These are phyloP conservation scores for Penicillium sp. DNA, from an alignment of 2,329 filamentous ascomycete genomes.

Conservation along the genomic window DNA sequence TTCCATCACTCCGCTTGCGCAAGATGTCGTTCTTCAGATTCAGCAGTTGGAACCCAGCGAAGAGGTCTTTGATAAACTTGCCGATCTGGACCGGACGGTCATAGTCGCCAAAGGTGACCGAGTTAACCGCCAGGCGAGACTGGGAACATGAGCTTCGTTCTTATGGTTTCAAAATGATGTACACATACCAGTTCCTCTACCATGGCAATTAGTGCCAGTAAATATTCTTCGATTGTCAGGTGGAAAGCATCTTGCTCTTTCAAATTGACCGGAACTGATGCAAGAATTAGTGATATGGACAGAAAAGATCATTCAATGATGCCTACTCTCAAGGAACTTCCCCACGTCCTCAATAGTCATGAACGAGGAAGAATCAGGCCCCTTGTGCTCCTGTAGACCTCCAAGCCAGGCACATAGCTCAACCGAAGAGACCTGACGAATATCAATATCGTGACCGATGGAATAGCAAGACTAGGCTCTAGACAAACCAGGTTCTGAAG, in stretches of 20 bases:
- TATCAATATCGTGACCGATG: slow-evolving; percentile 1
- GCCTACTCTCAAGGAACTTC: slow-evolving; percentile 64
- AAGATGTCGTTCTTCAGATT: slow-evolving; percentile 95
- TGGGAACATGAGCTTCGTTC: slow-evolving; percentile 20
- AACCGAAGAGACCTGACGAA: slow-evolving; percentile 49
- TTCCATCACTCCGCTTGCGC: slow-evolving; percentile 78
- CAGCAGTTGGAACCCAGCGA: slow-evolving; percentile 91
- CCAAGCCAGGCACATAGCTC: slow-evolving; percentile 71
- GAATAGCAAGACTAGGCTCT: slow-evolving; percentile 1
- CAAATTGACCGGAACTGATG: slow-evolving; percentile 88
- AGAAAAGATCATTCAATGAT: slow-evolving; percentile 4
- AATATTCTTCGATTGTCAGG: slow-evolving; percentile 93
- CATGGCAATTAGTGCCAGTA: slow-evolving; percentile 77
- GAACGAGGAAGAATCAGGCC: slow-evolving; percentile 58
- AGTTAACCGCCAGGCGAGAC: slow-evolving; percentile 85
- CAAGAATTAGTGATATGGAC: no score
- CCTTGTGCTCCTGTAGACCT: slow-evolving; percentile 56
- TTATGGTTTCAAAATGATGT: not conserved
- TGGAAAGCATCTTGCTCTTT: slow-evolving; percentile 89
- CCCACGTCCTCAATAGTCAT: slow-evolving; percentile 86
- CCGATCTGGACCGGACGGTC: slow-evolving; percentile 79
- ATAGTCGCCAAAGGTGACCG: slow-evolving; percentile 86
- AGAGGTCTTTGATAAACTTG: slow-evolving; percentile 88
- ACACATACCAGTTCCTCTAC: slow-evolving; percentile 73
- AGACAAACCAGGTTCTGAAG: slow-evolving; percentile 68